These are phyloP conservation scores for Yamadazyma triangularis DNA, from an alignment of 1,139 yeast species.

Conservation along the genomic window DNA sequence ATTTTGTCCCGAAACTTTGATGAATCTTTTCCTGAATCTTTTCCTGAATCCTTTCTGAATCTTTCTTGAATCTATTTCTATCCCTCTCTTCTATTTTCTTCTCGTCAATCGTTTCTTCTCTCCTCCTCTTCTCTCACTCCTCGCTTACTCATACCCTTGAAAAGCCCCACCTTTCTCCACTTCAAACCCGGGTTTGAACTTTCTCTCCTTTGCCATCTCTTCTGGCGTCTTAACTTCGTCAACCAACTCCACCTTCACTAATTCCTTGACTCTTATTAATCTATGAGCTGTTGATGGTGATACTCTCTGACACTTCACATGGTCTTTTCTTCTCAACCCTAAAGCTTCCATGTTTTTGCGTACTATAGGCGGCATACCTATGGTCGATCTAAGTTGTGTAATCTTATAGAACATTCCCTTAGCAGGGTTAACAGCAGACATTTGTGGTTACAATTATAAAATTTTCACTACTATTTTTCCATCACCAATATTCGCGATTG, in stretches of 20 bases:
- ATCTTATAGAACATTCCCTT: conserved; percentile 47
- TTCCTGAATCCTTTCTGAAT: no score
- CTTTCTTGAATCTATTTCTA: no score
- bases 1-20: no score
- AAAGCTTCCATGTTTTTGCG: conserved; percentile 64
- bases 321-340: conserved; percentile 74
- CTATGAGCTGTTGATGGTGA: conserved; percentile 83
- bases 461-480: conserved; percentile 1
- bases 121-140: no score
- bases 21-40: no score
- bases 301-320: conserved; percentile 67
- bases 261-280: conserved; percentile 77
- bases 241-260: conserved; percentile 79
- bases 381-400: conserved; percentile 74
- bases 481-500: no score
- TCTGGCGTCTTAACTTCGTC: conserved; percentile 44
- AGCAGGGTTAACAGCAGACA: conserved; percentile 7
- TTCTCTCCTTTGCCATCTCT: conserved; percentile 56
- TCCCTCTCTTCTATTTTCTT: no score
- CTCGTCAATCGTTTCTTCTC: no score
- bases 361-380: conserved; percentile 73
- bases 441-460: no score
- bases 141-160: no score
- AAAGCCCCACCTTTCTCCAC: conserved; percentile 14
- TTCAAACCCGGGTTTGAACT: conserved; percentile 58